These are phyloP conservation scores for Mycena citricolor DNA, from an alignment of 1,284 basidiomycete species.

Conservation along the genomic window DNA sequence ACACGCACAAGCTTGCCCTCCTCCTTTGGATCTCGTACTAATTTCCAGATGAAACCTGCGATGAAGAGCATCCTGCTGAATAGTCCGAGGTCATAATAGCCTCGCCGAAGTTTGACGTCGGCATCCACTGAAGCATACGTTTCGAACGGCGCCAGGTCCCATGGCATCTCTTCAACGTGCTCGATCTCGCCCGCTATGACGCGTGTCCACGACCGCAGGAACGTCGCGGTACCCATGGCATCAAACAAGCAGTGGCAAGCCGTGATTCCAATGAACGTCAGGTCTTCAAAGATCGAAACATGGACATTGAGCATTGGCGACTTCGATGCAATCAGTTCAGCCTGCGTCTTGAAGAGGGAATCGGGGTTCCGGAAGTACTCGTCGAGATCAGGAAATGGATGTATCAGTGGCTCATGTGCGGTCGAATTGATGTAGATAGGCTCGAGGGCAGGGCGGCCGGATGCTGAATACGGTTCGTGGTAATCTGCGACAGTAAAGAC, in stretches of 20 bases:
- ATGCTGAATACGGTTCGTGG: conserved; percentile 2
- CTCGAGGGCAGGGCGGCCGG: not conserved
- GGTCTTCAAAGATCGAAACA: conserved; percentile 11
- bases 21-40: conserved; percentile 8
- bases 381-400: not conserved
- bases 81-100: conserved; percentile 6
- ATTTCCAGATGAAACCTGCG: not conserved
- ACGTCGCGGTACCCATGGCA: not conserved
- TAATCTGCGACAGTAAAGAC: conserved; percentile 6
- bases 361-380: not conserved
- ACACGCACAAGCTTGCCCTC: conserved; percentile 1
- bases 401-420: not conserved
- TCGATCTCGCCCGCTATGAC: conserved; percentile 8
- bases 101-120: not conserved
- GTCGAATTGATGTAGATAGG: not conserved
- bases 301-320: conserved; percentile 6
- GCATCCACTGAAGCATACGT: not conserved
- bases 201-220: conserved; percentile 12
- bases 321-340: not conserved
- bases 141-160: conserved; percentile 8
- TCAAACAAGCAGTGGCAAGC: conserved; percentile 7
- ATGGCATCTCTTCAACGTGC: conserved; percentile 8
- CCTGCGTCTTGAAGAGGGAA: not conserved
- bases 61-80: conserved; percentile 3
- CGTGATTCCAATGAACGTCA: conserved; percentile 12